A percentile compares a stretch with the other conserved stretches of the same genome.
Conservation (phyloP, 176 grass and related monocot species). For the Aechmea fasciata region DNA sequence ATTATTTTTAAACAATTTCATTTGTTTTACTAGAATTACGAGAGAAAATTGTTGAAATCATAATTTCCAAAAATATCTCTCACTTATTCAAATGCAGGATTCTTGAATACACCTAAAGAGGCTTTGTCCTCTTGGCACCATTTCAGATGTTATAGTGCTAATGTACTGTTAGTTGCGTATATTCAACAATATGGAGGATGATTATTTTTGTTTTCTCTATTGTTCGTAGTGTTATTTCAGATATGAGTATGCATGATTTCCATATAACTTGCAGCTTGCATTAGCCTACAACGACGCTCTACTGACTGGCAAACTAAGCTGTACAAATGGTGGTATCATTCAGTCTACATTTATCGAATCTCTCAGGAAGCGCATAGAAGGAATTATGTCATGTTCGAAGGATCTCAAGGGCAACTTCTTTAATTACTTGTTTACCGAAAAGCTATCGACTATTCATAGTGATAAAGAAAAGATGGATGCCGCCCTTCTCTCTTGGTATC, state of each 20-base stretch:
- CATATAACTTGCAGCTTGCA: constrained; percentile 39
- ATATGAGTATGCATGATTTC: constrained; percentile 9
- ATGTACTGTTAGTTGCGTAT: too few species aligned
- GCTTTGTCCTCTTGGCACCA: too few species aligned
- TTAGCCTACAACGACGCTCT: constrained; percentile 73
- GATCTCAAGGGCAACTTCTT: constrained; percentile 33
- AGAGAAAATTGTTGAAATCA: too few species aligned
- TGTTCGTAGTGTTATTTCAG: background rate
- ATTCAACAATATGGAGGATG: too few species aligned
- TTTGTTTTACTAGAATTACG: too few species aligned
- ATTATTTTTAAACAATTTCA: too few species aligned
- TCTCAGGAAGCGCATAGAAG: constrained; percentile 51
- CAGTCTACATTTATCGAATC: constrained; percentile 79
- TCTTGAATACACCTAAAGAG: too few species aligned
- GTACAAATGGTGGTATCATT: constrained; percentile 50
- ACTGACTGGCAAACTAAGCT: constrained; percentile 45
- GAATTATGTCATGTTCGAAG: constrained; percentile 33
- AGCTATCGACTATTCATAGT: constrained; percentile 42
- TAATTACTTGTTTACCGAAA: constrained; percentile 49
- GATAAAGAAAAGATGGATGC: constrained; percentile 25
- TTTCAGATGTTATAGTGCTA: too few species aligned
- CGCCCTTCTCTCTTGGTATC: constrained; percentile 70
- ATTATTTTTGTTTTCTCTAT: background rate
- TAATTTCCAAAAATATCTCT: too few species aligned
- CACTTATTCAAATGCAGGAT: too few species aligned